phyloP scores from a whole-genome alignment of 495 filamentous ascomycete species.

The Hypomontagnella monticulosa region DNA sequence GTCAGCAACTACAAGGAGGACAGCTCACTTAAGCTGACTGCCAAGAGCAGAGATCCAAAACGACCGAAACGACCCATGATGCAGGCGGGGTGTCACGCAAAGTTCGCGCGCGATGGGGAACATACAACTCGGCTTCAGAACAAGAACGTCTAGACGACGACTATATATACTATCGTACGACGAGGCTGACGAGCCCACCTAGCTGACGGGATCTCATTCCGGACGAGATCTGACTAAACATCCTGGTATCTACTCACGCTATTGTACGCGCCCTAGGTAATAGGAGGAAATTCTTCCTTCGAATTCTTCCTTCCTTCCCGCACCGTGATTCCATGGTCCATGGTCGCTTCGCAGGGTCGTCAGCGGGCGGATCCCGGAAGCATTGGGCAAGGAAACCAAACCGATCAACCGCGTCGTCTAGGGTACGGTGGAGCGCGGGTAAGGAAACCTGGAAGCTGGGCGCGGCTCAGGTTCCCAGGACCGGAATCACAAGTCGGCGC shows the following conservation, averaged over 20 bases:
- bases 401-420: conserved; percentile 1
- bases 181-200: conserved; percentile 15
- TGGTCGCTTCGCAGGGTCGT: neutral
- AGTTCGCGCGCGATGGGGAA: conserved; percentile 1
- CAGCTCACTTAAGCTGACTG: conserved; percentile 36
- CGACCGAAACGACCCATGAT: conserved; percentile 36
- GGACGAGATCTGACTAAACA: conserved; percentile 16
- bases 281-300: conserved; percentile 20
- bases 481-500: conserved; percentile 6
- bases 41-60: conserved; percentile 33
- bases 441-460: conserved; percentile 20
- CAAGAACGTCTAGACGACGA: neutral
- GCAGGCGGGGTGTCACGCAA: conserved; percentile 11
- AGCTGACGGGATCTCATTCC: conserved; percentile 26
- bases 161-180: conserved; percentile 14
- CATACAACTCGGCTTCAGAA: conserved; percentile 5
- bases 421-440: conserved; percentile 15
- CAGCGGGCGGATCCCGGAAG: neutral
- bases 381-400: conserved; percentile 1
- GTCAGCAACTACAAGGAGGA: neutral
- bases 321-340: conserved; percentile 5
- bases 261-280: conserved; percentile 2
- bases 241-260: neutral
- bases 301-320: neutral
- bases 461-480: conserved; percentile 27